Evolutionary conservation across 768 basidiomycete species (phyloP).

Genomic region (Lyophyllum shimeji): DNA sequence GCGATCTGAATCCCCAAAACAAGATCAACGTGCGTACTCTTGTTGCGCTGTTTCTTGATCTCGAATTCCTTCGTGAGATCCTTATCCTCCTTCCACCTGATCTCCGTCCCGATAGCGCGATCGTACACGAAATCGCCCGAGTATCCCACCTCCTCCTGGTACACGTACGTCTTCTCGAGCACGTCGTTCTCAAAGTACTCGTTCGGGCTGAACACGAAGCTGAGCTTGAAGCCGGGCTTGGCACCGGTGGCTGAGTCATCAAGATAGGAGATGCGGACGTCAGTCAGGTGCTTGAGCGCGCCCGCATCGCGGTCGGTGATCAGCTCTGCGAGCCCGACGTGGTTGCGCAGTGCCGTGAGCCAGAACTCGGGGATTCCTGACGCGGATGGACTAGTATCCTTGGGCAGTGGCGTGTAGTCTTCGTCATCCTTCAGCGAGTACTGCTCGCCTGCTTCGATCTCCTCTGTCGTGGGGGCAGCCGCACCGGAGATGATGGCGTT

Average conservation of each 20-base stretch:
- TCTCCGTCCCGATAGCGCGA: slow-evolving; percentile 88
- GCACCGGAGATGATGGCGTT: slow-evolving; percentile 80
- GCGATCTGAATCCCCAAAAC: neutral
- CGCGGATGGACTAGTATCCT: slow-evolving; percentile 42
- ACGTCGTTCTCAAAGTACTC: slow-evolving; percentile 85
- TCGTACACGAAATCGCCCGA: slow-evolving; percentile 97
- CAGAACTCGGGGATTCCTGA: slow-evolving; percentile 91
- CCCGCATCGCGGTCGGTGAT: slow-evolving; percentile 91
- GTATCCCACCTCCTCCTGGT: slow-evolving; percentile 92
- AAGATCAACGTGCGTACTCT: slow-evolving; percentile 59
- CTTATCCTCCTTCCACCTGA: slow-evolving; percentile 98
- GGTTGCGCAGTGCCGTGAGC: slow-evolving; percentile 95
- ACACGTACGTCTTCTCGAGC: slow-evolving; percentile 92
- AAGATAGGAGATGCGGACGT: slow-evolving; percentile 82
- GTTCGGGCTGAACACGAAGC: slow-evolving; percentile 79
- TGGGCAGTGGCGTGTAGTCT: slow-evolving; percentile 61
- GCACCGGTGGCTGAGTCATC: slow-evolving; percentile 44
- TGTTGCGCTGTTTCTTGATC: slow-evolving; percentile 99
- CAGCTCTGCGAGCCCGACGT: slow-evolving; percentile 79
- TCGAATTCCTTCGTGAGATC: slow-evolving; percentile 97
- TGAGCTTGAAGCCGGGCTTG: slow-evolving; percentile 90
- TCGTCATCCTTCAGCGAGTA: slow-evolving; percentile 75
- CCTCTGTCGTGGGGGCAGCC: slow-evolving; percentile 70
- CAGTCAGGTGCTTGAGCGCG: slow-evolving; percentile 80
- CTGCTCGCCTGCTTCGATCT: slow-evolving; percentile 79